phyloP scores from a whole-genome alignment of 202 grass and related monocot genomes.

The Setaria viridis region DNA sequence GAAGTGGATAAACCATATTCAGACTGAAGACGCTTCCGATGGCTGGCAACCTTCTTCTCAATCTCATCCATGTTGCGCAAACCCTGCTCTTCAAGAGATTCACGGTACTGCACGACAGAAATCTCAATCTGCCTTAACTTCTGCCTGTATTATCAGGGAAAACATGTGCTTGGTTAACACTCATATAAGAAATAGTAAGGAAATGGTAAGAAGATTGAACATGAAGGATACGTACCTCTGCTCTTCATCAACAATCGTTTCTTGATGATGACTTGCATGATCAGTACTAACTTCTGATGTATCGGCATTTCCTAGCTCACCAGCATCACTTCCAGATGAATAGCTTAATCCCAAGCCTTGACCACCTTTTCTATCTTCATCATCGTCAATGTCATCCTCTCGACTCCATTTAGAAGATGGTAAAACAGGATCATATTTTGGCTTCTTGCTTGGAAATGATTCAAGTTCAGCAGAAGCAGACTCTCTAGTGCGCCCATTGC shows the following conservation, averaged over 20 bases:
- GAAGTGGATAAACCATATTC: slow-evolving; percentile 83
- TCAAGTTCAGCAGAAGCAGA: slow-evolving; percentile 41
- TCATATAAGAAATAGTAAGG: slow-evolving; percentile 18
- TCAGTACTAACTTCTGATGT: slow-evolving; percentile 57
- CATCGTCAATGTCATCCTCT: slow-evolving; percentile 73
- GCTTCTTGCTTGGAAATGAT: slow-evolving; percentile 59
- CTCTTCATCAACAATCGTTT: slow-evolving; percentile 84
- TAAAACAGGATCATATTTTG: slow-evolving; percentile 77
- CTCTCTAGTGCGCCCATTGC: slow-evolving; percentile 24
- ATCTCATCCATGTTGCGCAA: slow-evolving; percentile 78
- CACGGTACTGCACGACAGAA: slow-evolving; percentile 88
- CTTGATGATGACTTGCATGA: slow-evolving; percentile 49
- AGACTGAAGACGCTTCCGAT: slow-evolving; percentile 77
- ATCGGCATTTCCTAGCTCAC: slow-evolving; percentile 57
- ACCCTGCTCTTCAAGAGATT: slow-evolving; percentile 90
- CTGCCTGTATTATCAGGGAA: slow-evolving; percentile 62
- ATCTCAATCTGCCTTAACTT: slow-evolving; percentile 93
- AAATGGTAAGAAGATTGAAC: slow-evolving; percentile 32
- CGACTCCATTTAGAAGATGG: slow-evolving; percentile 92
- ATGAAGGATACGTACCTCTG: slow-evolving; percentile 57
- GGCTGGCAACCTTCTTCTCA: slow-evolving; percentile 79
- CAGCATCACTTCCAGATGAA: slow-evolving; percentile 92
- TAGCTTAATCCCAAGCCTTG: slow-evolving; percentile 81
- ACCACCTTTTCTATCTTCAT: slow-evolving; percentile 74
- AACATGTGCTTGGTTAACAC: slow-evolving; percentile 7